Evolutionary conservation across 306 rosid genomes (phyloP).

Genomic region (Chamaecrista fasciculata): DNA sequence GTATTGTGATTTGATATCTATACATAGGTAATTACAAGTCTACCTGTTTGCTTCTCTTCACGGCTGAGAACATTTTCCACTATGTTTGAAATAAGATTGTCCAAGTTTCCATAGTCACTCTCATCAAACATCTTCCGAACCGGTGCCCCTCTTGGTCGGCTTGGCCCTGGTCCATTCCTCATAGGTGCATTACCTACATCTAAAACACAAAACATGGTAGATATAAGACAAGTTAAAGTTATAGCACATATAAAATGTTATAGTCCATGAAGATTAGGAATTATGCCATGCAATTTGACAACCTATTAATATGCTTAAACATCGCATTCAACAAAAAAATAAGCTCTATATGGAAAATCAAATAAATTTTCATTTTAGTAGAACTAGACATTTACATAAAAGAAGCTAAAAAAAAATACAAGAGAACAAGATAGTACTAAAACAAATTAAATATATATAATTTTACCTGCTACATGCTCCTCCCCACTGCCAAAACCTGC

Average conservation of each 20-base stretch:
- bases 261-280: neutral
- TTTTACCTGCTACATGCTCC: constrained; percentile 11
- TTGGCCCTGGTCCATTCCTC: neutral
- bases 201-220: neutral
- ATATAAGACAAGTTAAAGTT: neutral
- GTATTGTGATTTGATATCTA: too few relatives aligned
- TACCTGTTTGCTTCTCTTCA: constrained; percentile 26
- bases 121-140: constrained; percentile 13
- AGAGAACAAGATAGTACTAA: neutral
- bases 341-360: neutral
- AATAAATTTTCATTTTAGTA: neutral
- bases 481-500: neutral
- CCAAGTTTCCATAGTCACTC: constrained; percentile 8
- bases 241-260: neutral
- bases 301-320: neutral
- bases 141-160: constrained; percentile 22
- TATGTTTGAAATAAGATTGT: neutral
- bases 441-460: neutral
- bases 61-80: constrained; percentile 11
- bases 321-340: neutral
- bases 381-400: neutral
- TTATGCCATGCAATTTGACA: neutral
- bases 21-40: neutral
- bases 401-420: neutral
- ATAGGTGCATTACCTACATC: neutral